Conservation (phyloP, 2,329 filamentous ascomycete genomes). For the Scedosporium boydii region DNA sequence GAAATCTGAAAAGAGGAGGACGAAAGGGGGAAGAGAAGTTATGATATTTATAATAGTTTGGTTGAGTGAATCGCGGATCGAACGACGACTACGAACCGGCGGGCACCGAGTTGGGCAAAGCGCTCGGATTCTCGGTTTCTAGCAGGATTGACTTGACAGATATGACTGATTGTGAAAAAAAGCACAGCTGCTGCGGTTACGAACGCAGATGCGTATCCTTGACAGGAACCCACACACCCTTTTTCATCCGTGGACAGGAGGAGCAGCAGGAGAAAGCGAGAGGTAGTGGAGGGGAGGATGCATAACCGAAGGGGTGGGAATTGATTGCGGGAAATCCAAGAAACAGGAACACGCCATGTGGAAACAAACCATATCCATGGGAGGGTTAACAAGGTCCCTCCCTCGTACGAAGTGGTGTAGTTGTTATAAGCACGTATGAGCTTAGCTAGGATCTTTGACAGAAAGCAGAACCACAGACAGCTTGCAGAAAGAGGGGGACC, state of each 20-base stretch:
- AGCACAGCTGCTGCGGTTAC: no score
- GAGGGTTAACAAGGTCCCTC: not conserved
- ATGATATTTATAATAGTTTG: not conserved
- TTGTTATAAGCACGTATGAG: no score
- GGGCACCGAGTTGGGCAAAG: not conserved
- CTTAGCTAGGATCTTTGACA: not conserved
- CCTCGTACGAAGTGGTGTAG: no score
- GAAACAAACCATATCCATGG: not conserved
- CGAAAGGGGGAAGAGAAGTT: not conserved
- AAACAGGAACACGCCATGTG: slow-evolving; percentile 2
- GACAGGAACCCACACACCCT: no score
- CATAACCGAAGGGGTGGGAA: not conserved
- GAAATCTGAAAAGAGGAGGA: not conserved
- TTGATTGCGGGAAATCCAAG: not conserved
- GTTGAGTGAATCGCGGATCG: not conserved
- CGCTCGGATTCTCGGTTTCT: not conserved
- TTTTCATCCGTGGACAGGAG: not conserved
- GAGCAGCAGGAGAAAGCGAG: not conserved
- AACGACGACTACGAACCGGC: not conserved
- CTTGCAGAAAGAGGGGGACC: not conserved
- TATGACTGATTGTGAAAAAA: no score
- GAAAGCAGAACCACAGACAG: not conserved
- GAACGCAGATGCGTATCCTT: no score
- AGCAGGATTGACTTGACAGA: no score
- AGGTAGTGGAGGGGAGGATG: not conserved